Conservation (phyloP, 805 yeast genomes). For the Kodamaea nitidulidarum region DNA sequence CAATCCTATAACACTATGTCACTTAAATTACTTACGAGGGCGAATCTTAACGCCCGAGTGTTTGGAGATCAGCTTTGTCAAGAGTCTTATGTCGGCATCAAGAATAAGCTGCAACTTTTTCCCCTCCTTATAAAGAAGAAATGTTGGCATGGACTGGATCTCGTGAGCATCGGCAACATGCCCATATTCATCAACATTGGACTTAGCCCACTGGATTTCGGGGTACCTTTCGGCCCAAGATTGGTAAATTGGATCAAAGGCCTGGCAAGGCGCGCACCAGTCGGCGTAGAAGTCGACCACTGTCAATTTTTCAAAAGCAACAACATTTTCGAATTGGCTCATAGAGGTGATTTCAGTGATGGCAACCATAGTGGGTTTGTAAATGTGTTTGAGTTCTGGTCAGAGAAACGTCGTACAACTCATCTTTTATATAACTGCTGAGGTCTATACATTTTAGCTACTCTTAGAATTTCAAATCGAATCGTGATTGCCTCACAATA, state of each 20-base stretch:
- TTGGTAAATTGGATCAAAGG: conserved; percentile 55
- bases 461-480: too few species aligned
- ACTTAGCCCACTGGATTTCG: conserved; percentile 59
- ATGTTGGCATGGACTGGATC: conserved; percentile 75
- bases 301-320: conserved; percentile 29
- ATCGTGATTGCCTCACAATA: too few species aligned
- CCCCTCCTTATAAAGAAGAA: conserved; percentile 58
- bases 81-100: conserved; percentile 56
- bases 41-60: conserved; percentile 25
- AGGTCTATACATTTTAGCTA: too few species aligned
- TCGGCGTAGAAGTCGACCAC: conserved; percentile 66
- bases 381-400: not conserved
- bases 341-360: conserved; percentile 28
- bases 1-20: too few species aligned
- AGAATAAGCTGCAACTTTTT: conserved; percentile 52
- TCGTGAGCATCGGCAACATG: conserved; percentile 61
- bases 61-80: conserved; percentile 25
- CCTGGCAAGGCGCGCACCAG: conserved; percentile 80
- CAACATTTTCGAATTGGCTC: conserved; percentile 22
- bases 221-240: conserved; percentile 38
- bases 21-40: not conserved
- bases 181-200: conserved; percentile 62
- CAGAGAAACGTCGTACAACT: not conserved
- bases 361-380: conserved; percentile 3
- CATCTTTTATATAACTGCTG: too few species aligned